Base-by-base conservation (phyloP, 495 filamentous ascomycete genomes). In the Daldinia vernicosa region DNA sequence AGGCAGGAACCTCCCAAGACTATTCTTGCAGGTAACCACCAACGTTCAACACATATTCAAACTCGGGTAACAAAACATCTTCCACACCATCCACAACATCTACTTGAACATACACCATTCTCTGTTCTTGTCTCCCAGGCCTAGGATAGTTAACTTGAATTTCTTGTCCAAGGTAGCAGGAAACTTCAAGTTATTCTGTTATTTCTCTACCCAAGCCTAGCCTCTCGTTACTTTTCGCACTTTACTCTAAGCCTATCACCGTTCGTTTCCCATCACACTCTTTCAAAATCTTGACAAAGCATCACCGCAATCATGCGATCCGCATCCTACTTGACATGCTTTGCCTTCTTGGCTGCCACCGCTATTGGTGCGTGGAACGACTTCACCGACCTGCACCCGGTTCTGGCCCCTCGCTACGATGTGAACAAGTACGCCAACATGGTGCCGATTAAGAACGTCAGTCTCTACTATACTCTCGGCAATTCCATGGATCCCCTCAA, bases 381-480 rank as follows among this genome's bases (percentile, higher is more conserved):
- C 22, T 74, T 71, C 27, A 64, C 68, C 30, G 15, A 60, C n/a
- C 65, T 77, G 24, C 72, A 60, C 19, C 72, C 76, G 26, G 51
- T 64, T 17, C 55, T 69, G 30, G 67, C 66, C 22, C 70, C 75
- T 32, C 43, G 53, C 47, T 70, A 70, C 12, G 68, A 78, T 60
- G 60, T 43, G 22, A 59, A 69, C 43, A 32, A 74, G 59, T 37
- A 67, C n/a, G 28, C 67, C 11, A 71, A 72, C 50, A 66, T 76
- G 28, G 43, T 63, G 7, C 75, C 77, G 19, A 55, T 67, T 39
- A 53, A 61, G 28, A 70, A 74, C 43, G 61, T 77, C 24, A 70
- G 47, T 12, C 70, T 79, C 32, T 64, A 72, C 55, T 79, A 79
- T 60, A 50, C 56, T 40, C 50, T 75, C 14, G 75, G 69, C 14